Conservation (phyloP, 768 basidiomycete species). For the Naganishia vaughanmartiniae region DNA sequence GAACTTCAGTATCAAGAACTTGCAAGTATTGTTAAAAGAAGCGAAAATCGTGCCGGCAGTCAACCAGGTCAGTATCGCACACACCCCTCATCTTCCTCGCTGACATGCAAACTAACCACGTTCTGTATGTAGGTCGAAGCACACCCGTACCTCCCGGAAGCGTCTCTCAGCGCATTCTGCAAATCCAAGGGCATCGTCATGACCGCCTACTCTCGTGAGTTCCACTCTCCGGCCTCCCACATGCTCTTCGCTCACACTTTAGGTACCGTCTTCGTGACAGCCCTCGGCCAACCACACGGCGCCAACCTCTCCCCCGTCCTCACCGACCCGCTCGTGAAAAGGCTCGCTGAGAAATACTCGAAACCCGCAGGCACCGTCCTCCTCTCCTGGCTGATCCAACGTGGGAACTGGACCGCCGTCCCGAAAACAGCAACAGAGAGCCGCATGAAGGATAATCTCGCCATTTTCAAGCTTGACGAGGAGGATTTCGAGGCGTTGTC, state of each 20-base stretch:
- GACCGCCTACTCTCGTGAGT: conserved; percentile 58
- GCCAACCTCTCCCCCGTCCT: conserved; percentile 51
- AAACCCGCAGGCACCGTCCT: conserved; percentile 59
- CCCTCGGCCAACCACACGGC: conserved; percentile 51
- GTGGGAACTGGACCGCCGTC: conserved; percentile 55
- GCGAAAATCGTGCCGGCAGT: conserved; percentile 57
- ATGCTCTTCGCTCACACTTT: not conserved
- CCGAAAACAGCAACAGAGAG: conserved; percentile 58
- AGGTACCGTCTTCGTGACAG: conserved; percentile 3
- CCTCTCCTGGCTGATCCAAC: conserved; percentile 59
- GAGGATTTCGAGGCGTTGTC: conserved; percentile 52
- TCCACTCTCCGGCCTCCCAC: conserved; percentile 22
- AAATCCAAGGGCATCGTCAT: conserved; percentile 58
- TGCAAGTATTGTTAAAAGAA: conserved; percentile 46
- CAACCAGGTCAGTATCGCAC: conserved; percentile 53
- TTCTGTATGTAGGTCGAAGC: conserved; percentile 50
- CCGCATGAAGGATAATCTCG: conserved; percentile 59
- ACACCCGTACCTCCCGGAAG: conserved; percentile 60
- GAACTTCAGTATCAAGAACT: conserved; percentile 62
- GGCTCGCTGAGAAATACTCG: conserved; percentile 58
- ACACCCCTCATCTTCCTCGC: not conserved
- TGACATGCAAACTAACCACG: not conserved
- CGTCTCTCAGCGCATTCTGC: conserved; percentile 57
- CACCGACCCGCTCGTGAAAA: conserved; percentile 56
- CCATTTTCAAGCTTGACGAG: conserved; percentile 49